Percentiles rank a stretch among this genome's conserved stretches.
Conservation (phyloP, 192 early-diverging fungal genomes). For the Podochytrium sp. region DNA sequence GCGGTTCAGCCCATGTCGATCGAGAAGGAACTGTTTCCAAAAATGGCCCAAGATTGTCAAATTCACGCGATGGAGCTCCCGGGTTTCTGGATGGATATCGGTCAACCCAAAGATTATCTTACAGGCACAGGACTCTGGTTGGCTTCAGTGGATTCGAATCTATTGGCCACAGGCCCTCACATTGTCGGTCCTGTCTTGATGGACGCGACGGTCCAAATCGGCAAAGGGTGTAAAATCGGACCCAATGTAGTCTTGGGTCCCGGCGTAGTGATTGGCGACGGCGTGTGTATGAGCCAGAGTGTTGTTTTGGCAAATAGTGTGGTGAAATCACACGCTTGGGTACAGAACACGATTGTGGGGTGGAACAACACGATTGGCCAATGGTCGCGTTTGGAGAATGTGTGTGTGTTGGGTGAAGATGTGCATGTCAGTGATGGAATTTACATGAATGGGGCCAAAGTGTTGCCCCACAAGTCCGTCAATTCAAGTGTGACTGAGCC, state of each 20-base stretch:
- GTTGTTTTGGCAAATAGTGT: slow-evolving; percentile 83
- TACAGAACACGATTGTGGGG: slow-evolving; percentile 90
- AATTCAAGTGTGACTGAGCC: slow-evolving; percentile 35
- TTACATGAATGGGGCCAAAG: slow-evolving; percentile 52
- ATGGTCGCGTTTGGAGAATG: slow-evolving; percentile 92
- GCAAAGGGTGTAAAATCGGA: slow-evolving; percentile 93
- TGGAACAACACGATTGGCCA: slow-evolving; percentile 95
- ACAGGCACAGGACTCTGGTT: slow-evolving; percentile 94
- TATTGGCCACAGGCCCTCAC: slow-evolving; percentile 71
- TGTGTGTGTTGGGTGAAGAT: slow-evolving; percentile 96
- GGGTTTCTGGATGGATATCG: slow-evolving; percentile 99
- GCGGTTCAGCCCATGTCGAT: slow-evolving; percentile 92
- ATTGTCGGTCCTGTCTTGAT: slow-evolving; percentile 85
- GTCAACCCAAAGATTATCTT: slow-evolving; percentile 98
- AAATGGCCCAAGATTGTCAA: slow-evolving; percentile 83
- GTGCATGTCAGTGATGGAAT: slow-evolving; percentile 89
- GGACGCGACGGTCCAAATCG: slow-evolving; percentile 90
- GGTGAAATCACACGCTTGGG: slow-evolving; percentile 86
- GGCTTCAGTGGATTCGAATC: slow-evolving; percentile 71
- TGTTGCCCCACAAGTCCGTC: slow-evolving; percentile 61
- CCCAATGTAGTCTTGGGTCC: slow-evolving; percentile 97
- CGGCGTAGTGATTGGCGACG: slow-evolving; percentile 85
- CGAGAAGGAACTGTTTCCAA: slow-evolving; percentile 96
- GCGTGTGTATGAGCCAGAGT: slow-evolving; percentile 87
- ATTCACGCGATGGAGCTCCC: slow-evolving; percentile 92